A percentile compares a stretch with the other conserved stretches of the same genome.
Conservation (phyloP, 129 eudicot species). For the Helichrysum umbraculigerum region DNA sequence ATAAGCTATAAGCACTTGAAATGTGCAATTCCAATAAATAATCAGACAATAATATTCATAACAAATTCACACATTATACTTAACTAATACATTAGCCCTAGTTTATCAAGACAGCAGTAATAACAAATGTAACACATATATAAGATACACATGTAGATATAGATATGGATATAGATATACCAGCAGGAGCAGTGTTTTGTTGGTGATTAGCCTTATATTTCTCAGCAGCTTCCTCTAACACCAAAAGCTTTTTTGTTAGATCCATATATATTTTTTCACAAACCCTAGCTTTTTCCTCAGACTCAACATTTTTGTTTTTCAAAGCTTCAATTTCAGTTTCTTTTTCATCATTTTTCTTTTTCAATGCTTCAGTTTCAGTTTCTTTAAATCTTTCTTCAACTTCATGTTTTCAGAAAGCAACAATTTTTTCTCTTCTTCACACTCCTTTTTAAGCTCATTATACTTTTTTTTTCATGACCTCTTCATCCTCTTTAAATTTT, state of each 20-base stretch:
- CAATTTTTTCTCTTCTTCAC: background rate
- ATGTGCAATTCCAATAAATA: too few species aligned
- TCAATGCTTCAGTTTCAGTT: conserved; percentile 2
- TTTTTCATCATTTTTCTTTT: background rate
- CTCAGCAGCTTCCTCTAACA: background rate
- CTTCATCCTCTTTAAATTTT: conserved; percentile 31
- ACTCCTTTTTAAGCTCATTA: background rate
- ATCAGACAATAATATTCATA: too few species aligned
- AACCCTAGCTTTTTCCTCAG: background rate
- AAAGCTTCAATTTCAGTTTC: too few species aligned
- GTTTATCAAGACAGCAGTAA: too few species aligned
- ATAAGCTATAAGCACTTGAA: too few species aligned
- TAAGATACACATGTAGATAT: too few species aligned
- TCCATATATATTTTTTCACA: background rate
- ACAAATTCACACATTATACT: too few species aligned
- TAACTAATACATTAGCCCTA: too few species aligned
- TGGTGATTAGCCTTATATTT: too few species aligned
- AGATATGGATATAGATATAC: too few species aligned
- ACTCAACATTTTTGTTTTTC: background rate
- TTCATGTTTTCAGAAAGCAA: conserved; percentile 16
- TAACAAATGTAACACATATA: too few species aligned
- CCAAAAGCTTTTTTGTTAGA: background rate
- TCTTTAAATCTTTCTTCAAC: conserved; percentile 9
- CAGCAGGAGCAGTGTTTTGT: too few species aligned
- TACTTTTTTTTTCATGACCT: background rate